Conservation (phyloP, 768 basidiomycete species). For the Pleurotus sapidus region DNA sequence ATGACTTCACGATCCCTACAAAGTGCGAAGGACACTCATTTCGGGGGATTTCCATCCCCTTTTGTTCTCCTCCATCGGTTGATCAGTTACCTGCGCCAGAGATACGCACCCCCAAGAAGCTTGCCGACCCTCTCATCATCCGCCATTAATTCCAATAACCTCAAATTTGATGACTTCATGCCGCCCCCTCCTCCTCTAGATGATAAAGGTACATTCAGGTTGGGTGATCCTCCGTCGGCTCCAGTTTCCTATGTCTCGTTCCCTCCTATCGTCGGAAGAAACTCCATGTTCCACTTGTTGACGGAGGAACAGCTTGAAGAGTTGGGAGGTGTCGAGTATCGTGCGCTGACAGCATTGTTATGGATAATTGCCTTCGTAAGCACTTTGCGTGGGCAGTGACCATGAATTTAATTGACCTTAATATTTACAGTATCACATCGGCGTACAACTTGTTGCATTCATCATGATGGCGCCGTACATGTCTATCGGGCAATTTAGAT, state of each 20-base stretch:
- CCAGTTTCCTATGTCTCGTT: conserved; percentile 83
- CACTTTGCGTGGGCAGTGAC: background rate
- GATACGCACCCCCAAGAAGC: background rate
- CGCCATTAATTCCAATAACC: background rate
- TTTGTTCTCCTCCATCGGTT: background rate
- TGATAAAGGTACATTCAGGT: background rate
- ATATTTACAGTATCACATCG: conserved; percentile 68
- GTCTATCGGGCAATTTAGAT: conserved; percentile 52
- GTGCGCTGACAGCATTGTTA: conserved; percentile 74
- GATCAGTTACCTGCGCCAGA: background rate
- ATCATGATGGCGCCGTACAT: conserved; percentile 85
- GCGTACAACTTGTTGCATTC: conserved; percentile 67
- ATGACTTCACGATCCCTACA: background rate
- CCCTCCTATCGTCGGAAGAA: conserved; percentile 77
- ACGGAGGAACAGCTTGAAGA: conserved; percentile 89
- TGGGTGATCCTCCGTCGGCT: conserved; percentile 23
- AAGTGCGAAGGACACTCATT: conserved; percentile 2
- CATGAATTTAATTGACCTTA: conserved; percentile 1
- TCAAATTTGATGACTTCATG: background rate
- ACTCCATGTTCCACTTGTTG: conserved; percentile 67
- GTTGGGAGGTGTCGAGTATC: conserved; percentile 93
- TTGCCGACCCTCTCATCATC: background rate
- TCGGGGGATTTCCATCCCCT: conserved; percentile 5
- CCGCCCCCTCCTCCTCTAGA: background rate
- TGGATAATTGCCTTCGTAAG: conserved; percentile 74